Conservation (phyloP, 345 rosid genomes). For the Erysimum cheiranthoides region DNA sequence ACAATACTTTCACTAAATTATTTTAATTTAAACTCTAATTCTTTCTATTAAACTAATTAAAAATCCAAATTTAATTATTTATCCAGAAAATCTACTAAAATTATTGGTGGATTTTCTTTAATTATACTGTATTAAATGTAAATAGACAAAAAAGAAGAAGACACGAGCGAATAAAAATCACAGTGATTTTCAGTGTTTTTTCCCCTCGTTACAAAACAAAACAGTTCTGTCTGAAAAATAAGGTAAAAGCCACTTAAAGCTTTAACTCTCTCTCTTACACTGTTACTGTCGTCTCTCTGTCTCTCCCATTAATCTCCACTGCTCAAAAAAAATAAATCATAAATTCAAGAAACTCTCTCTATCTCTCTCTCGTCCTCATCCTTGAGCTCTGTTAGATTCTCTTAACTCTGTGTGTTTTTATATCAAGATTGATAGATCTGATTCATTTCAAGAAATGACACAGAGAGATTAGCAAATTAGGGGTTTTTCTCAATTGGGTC, state of each 20-base stretch:
- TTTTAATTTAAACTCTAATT: neutral
- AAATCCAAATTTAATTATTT: neutral
- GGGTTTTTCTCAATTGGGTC: slow-evolving; percentile 12
- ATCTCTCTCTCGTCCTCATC: slow-evolving; percentile 19
- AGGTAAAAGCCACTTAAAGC: slow-evolving; percentile 13
- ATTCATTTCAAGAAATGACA: slow-evolving; percentile 22
- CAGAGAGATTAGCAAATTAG: slow-evolving; percentile 30
- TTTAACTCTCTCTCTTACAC: slow-evolving; percentile 6
- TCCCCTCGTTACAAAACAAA: slow-evolving; percentile 28
- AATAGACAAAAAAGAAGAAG: neutral
- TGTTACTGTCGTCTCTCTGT: slow-evolving; percentile 50
- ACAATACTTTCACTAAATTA: neutral
- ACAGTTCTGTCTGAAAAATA: slow-evolving; percentile 28
- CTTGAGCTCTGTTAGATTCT: slow-evolving; percentile 9
- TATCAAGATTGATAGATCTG: slow-evolving; percentile 42
- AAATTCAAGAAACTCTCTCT: slow-evolving; percentile 20
- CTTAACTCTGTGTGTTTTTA: no score
- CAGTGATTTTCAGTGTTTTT: slow-evolving; percentile 21
- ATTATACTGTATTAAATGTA: neutral
- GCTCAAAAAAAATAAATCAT: neutral
- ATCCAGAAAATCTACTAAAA: neutral
- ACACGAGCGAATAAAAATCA: slow-evolving; percentile 21
- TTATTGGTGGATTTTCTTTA: neutral
- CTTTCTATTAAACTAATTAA: neutral
- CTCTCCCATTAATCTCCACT: slow-evolving; percentile 39